Conservation (phyloP, 257 asterid species). For the Handroanthus guayacan region DNA sequence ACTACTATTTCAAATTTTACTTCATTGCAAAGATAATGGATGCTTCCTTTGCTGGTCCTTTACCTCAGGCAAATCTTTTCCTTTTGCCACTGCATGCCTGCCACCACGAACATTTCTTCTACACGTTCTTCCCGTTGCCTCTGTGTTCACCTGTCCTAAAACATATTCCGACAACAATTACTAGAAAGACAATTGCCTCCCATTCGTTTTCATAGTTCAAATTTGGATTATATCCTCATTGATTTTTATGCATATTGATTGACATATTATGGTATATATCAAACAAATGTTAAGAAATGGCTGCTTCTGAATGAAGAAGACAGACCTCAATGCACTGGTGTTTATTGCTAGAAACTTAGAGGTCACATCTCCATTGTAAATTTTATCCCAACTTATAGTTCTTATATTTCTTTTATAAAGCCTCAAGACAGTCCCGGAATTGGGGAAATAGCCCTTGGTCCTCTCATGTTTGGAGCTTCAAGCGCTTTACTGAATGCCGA, state of each 20-base stretch:
- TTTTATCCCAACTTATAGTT: too few species aligned
- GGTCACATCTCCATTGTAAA: too few species aligned
- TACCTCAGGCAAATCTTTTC: background rate
- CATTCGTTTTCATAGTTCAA: background rate
- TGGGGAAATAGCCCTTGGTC: slow-evolving; percentile 92
- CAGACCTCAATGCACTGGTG: too few species aligned
- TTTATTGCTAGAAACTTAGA: too few species aligned
- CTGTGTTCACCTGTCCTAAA: background rate
- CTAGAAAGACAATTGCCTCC: background rate
- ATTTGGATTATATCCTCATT: background rate
- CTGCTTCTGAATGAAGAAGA: too few species aligned
- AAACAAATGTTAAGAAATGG: background rate
- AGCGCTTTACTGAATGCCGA: slow-evolving; percentile 84
- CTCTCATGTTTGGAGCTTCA: slow-evolving; percentile 92
- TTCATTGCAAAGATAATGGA: too few species aligned
- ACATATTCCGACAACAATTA: background rate
- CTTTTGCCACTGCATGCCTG: background rate
- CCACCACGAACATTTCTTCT: background rate
- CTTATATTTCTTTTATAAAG: slow-evolving; percentile 42
- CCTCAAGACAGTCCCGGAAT: slow-evolving; percentile 66
- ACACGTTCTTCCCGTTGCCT: background rate
- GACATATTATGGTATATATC: background rate
- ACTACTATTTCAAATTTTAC: background rate
- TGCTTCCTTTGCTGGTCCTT: background rate
- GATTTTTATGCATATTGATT: background rate